Base-by-base conservation (phyloP, 169 alveolate species). In the Babesia ovis region DNA sequence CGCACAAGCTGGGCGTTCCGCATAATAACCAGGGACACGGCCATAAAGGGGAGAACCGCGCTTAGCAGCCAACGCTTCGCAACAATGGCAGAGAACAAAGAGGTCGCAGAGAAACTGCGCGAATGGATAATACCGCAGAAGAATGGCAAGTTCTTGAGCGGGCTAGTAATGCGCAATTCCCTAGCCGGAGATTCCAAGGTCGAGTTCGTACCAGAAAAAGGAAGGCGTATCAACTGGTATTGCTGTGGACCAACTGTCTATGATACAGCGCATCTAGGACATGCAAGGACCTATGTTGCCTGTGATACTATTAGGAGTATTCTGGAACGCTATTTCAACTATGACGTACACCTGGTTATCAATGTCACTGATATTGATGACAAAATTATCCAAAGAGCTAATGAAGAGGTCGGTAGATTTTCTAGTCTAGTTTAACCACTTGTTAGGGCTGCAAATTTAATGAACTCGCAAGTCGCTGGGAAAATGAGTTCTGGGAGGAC, bases 311-410 rank as follows among this genome's bases (percentile, higher is more conserved):
- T 97, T 29, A 90, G 98, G 72, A 94, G 99, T 74, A 92, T 97
- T 5, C 59, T 97, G 90, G 85, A 90, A 46, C 96, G 95, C 68
- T 97, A 96, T 85, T 96, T 98, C 77, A 96, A 96, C 61, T 97
- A 97, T 83, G 98, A 97, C 76, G 97, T 97, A 8, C 72, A 85
- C 80, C 80, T 95, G 84, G 96, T 95, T 68, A 96, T 96, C 98
- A 98, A 98, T 84, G 97, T 97, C 59, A 98, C 99, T 1, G 99
- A 97, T 79, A 95, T 97, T 42, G 99, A 98, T 73, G 99, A 97
- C 87, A 98, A 97, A 86, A 98, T 97, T 75, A 98, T 97, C 50
- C 86, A 85, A 45, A 90, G 91, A 11, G 85, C 91, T 32, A 70
- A 68, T 51, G 85, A 75, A 22, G 91, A 71, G 79, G 89, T 81